A percentile compares a stretch with the other conserved stretches of the same genome.
phyloP scores from a whole-genome alignment of 192 early-diverging fungal genomes.

The Linnemannia exigua region DNA sequence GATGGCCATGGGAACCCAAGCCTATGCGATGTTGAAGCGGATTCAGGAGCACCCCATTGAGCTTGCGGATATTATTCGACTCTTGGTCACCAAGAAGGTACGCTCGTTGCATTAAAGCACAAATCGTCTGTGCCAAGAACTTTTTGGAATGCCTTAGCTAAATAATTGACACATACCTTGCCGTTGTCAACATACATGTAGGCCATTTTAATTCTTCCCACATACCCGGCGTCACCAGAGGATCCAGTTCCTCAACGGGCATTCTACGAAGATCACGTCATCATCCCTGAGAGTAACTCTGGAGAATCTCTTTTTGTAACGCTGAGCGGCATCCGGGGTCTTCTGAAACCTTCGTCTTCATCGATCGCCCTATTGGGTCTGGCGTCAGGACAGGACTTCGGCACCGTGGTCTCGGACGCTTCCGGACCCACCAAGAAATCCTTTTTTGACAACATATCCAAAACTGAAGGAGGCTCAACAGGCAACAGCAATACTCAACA shows the following conservation, averaged over 20 bases:
- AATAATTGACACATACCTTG: not conserved
- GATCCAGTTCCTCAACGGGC: constrained; percentile 20
- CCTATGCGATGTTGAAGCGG: constrained; percentile 38
- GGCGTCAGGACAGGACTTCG: constrained; percentile 40
- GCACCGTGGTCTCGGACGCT: constrained; percentile 43
- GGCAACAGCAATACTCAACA: not conserved
- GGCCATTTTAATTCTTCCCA: constrained; percentile 50
- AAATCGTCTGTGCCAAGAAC: not conserved
- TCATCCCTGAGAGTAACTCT: constrained; percentile 47
- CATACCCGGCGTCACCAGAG: constrained; percentile 28
- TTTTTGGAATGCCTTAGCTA: not conserved
- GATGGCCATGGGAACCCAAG: constrained; percentile 50
- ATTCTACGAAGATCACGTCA: constrained; percentile 46
- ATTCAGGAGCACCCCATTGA: constrained; percentile 56
- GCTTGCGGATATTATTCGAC: constrained; percentile 48
- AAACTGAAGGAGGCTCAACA: constrained; percentile 5
- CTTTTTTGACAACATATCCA: constrained; percentile 52
- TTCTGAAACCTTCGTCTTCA: constrained; percentile 38
- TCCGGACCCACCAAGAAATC: constrained; percentile 47
- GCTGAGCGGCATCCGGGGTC: constrained; percentile 45
- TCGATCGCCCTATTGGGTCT: constrained; percentile 41
- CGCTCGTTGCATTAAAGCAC: not conserved
- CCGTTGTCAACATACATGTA: not conserved
- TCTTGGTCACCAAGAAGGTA: constrained; percentile 50
- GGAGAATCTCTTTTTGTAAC: constrained; percentile 53